These are phyloP conservation scores for Gossypium stocksii DNA, from an alignment of 345 rosid species.

Conservation along the genomic window DNA sequence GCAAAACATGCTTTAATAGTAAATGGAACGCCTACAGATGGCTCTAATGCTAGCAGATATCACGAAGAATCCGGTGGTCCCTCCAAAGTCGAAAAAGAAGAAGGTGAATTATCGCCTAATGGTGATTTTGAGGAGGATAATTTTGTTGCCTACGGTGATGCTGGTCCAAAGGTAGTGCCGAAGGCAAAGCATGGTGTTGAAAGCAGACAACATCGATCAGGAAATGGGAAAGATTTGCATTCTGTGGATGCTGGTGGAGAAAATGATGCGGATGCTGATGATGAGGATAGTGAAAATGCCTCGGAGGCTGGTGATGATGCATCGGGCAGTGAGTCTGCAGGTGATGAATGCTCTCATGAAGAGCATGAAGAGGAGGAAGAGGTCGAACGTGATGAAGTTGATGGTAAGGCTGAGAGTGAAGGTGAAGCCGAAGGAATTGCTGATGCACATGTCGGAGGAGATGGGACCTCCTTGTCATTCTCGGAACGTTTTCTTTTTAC, in stretches of 20 bases:
- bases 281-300: conserved; percentile 85
- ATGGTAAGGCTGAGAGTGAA: conserved; percentile 91
- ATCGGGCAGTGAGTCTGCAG: conserved; percentile 80
- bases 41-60: conserved; percentile 23
- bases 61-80: conserved; percentile 47
- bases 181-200: conserved; percentile 41
- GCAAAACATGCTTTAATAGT: conserved; percentile 29
- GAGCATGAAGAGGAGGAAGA: conserved; percentile 87
- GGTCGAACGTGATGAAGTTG: conserved; percentile 63
- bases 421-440: conserved; percentile 79
- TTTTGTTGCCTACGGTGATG: conserved; percentile 54
- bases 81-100: conserved; percentile 78
- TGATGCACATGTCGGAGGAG: conserved; percentile 58
- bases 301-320: conserved; percentile 82
- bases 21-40: conserved; percentile 25
- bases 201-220: conserved; percentile 31
- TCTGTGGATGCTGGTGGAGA: conserved; percentile 50
- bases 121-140: conserved; percentile 76
- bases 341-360: conserved; percentile 83
- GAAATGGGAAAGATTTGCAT: conserved; percentile 37
- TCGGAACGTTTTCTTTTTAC: conserved; percentile 59
- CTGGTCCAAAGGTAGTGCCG: conserved; percentile 32
- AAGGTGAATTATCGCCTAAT: conserved; percentile 92
- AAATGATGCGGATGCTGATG: conserved; percentile 81
- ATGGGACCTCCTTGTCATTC: conserved; percentile 39